These are phyloP conservation scores for Mycena capillaripes DNA, from an alignment of 768 basidiomycete genomes.

Conservation along the genomic window DNA sequence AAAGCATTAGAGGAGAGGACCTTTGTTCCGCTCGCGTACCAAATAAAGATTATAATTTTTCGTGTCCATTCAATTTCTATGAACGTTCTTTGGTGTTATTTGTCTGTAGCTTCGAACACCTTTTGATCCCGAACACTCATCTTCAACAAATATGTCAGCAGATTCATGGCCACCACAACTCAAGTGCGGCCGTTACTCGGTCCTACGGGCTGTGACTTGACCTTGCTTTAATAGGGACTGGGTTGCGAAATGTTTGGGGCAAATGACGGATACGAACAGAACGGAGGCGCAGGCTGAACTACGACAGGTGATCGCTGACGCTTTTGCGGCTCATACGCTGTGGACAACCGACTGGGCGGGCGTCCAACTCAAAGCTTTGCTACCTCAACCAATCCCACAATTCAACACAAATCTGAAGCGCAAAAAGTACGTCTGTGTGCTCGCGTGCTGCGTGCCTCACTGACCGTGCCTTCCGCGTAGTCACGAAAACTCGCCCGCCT, in stretches of 20 bases:
- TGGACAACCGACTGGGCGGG: constrained; percentile 96
- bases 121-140: constrained; percentile 9
- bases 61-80: constrained; percentile 4
- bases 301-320: constrained; percentile 96
- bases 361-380: constrained; percentile 84
- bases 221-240: constrained; percentile 77
- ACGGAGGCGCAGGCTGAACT: constrained; percentile 92
- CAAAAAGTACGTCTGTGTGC: constrained; percentile 71
- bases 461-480: constrained; percentile 39
- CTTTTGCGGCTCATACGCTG: constrained; percentile 86
- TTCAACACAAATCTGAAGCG: constrained; percentile 70
- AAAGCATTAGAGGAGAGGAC: constrained; percentile 60
- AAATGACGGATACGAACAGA: constrained; percentile 92
- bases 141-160: constrained; percentile 66
- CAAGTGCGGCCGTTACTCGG: constrained; percentile 63
- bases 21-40: constrained; percentile 32
- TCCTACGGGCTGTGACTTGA: neutral
- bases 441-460: constrained; percentile 9
- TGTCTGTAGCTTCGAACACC: neutral
- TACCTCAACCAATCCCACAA: constrained; percentile 69
- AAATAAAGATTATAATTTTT: constrained; percentile 31
- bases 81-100: constrained; percentile 17
- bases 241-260: constrained; percentile 93
- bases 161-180: constrained; percentile 87
- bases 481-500: constrained; percentile 53